Evolutionary conservation across 305 asterid genomes (phyloP).

Genomic region (Fraxinus velutina): DNA sequence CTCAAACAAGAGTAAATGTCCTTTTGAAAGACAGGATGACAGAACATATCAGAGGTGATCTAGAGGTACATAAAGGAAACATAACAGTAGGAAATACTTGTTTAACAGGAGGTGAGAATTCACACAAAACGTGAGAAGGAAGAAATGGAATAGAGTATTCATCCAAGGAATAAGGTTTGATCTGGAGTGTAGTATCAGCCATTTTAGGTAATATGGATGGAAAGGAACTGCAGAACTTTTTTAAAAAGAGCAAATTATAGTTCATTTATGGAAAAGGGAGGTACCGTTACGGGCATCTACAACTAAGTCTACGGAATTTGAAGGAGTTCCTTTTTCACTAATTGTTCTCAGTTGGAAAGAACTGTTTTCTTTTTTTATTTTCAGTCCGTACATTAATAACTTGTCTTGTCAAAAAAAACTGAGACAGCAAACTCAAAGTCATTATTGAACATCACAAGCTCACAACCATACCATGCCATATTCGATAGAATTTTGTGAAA

Average conservation of each 20-base stretch:
- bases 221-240: background rate
- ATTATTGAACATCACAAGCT: background rate
- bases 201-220: background rate
- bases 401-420: background rate
- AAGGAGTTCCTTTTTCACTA: background rate
- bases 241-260: background rate
- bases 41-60: background rate
- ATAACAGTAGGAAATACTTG: constrained; percentile 1
- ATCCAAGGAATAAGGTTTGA: background rate
- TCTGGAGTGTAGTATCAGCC: background rate
- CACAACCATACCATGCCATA: background rate
- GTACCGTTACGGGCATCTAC: background rate
- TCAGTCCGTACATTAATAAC: background rate
- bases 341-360: background rate
- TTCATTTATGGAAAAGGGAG: background rate
- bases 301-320: background rate
- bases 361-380: background rate
- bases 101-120: background rate
- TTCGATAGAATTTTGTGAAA: background rate
- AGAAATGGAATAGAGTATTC: background rate
- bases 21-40: background rate
- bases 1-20: background rate
- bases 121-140: background rate
- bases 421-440: background rate
- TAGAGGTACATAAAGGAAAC: background rate